Evolutionary conservation across 352 stramenopile species (phyloP).

Genomic region (Peronosclerospora sorghi): DNA sequence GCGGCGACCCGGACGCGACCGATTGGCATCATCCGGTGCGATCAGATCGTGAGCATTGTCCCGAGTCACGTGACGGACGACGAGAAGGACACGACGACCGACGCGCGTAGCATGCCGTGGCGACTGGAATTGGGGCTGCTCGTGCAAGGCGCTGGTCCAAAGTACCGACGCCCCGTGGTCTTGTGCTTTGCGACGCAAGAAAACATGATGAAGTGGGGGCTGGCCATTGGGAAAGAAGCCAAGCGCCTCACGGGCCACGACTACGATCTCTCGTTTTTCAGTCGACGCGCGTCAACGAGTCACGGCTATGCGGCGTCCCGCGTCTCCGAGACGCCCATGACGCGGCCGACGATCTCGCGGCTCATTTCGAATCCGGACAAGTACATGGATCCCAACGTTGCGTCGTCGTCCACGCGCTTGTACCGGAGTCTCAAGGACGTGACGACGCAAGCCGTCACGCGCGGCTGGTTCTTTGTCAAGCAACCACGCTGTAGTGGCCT

Average conservation of each 20-base stretch:
- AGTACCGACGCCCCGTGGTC: constrained; percentile 68
- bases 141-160: constrained; percentile 36
- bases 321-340: constrained; percentile 49
- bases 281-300: constrained; percentile 48
- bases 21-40: constrained; percentile 72
- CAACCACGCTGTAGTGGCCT: constrained; percentile 50
- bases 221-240: constrained; percentile 59
- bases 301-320: constrained; percentile 34
- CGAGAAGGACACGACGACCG: constrained; percentile 11
- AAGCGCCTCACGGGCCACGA: constrained; percentile 74
- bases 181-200: constrained; percentile 70
- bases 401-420: constrained; percentile 27
- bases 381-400: constrained; percentile 52
- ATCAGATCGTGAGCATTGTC: constrained; percentile 72
- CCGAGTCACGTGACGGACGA: constrained; percentile 51
- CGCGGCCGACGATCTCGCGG: constrained; percentile 43
- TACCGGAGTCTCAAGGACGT: constrained; percentile 75
- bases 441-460: constrained; percentile 42
- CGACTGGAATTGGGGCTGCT: constrained; percentile 62
- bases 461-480: constrained; percentile 82
- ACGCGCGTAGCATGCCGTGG: constrained; percentile 66
- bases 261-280: constrained; percentile 70
- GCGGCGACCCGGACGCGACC: constrained; percentile 47
- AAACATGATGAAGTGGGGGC: constrained; percentile 83
- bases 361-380: constrained; percentile 73